Evolutionary conservation across 345 rosid species (phyloP).

Genomic region (Lumnitzera racemosa): DNA sequence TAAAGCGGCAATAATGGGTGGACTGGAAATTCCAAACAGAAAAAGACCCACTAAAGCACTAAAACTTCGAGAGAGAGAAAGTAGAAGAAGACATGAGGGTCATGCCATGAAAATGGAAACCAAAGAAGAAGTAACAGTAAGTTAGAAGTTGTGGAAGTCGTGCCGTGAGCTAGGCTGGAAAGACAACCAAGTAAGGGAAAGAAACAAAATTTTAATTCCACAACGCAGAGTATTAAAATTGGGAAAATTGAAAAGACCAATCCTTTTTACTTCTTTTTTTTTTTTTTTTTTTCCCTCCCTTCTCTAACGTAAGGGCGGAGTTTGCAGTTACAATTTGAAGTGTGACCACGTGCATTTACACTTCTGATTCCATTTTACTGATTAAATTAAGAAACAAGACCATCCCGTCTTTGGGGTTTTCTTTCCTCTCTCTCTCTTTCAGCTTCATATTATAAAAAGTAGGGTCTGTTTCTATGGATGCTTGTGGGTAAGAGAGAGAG

Average conservation of each 20-base stretch:
- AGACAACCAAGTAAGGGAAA: too few species aligned
- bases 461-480: neutral
- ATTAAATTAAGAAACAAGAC: neutral
- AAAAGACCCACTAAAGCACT: neutral
- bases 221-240: too few species aligned
- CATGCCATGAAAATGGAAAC: constrained; percentile 24
- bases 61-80: constrained; percentile 8
- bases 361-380: constrained; percentile 2
- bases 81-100: constrained; percentile 16
- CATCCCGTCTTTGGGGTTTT: constrained; percentile 1
- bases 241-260: constrained; percentile 20
- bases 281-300: too few species aligned
- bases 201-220: too few species aligned
- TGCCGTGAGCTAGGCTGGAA: neutral
- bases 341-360: constrained; percentile 50
- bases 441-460: too few species aligned
- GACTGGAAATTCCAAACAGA: too few species aligned
- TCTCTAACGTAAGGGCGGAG: neutral
- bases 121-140: constrained; percentile 29
- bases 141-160: constrained; percentile 39
- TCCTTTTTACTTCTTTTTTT: neutral
- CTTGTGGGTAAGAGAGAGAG: constrained; percentile 4
- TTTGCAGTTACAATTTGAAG: constrained; percentile 23
- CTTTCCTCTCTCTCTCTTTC: neutral
- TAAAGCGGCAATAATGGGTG: too few species aligned